Conservation (phyloP, 2,329 filamentous ascomycete genomes). For the Raffaelea arxii region DNA sequence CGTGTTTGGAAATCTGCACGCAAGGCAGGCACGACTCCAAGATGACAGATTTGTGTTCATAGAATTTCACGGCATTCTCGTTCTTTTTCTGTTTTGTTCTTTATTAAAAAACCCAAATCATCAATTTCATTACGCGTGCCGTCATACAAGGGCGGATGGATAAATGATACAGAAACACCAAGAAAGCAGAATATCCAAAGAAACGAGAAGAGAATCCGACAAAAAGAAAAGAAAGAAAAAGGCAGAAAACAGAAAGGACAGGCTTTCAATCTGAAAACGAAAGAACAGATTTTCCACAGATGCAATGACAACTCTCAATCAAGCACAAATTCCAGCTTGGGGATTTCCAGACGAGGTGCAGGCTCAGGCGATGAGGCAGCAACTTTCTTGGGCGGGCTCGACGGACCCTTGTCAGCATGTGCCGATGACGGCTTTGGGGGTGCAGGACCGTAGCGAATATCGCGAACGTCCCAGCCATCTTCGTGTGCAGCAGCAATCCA, state of each 20-base stretch:
- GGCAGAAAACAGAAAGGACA: background rate
- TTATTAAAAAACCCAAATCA: no score
- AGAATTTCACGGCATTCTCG: no score
- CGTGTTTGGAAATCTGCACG: no score
- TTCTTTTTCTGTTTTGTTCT: slow-evolving; percentile 11
- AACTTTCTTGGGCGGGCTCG: slow-evolving; percentile 10
- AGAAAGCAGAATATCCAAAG: background rate
- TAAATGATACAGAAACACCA: background rate
- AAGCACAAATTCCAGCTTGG: slow-evolving; percentile 43
- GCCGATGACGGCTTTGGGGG: slow-evolving; percentile 18
- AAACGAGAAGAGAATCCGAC: slow-evolving; percentile 1
- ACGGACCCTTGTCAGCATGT: background rate
- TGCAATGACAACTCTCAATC: slow-evolving; percentile 18
- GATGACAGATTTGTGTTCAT: no score
- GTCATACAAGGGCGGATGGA: background rate
- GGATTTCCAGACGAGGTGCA: slow-evolving; percentile 53
- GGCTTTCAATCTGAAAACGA: background rate
- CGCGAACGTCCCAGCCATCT: slow-evolving; percentile 77
- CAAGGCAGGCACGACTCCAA: no score
- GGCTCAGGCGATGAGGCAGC: slow-evolving; percentile 36
- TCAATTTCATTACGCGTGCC: slow-evolving; percentile 1
- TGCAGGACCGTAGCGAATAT: slow-evolving; percentile 71
- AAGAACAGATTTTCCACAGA: background rate
- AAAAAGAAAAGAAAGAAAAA: background rate
- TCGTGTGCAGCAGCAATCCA: slow-evolving; percentile 84